A percentile compares a stretch with the other conserved stretches of the same genome.
Evolutionary conservation across 768 basidiomycete species (phyloP).

Genomic region (Rhodocollybia butyracea): DNA sequence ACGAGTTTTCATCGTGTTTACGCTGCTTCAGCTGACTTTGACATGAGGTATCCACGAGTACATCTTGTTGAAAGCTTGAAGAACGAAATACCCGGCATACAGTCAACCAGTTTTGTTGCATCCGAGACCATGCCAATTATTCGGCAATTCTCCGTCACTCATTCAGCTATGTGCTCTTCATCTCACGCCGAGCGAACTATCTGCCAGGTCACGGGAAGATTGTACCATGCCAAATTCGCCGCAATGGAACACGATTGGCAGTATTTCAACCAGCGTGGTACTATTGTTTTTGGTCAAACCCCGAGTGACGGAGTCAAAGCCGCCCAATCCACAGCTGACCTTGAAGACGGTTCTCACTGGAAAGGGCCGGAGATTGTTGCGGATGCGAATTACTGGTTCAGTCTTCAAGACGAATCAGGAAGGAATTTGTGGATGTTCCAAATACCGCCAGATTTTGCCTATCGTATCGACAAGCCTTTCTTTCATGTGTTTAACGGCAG

Average conservation of each 20-base stretch:
- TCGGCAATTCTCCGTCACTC: not conserved
- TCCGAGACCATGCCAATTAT: no score
- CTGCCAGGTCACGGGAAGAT: not conserved
- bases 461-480: slow-evolving; percentile 83
- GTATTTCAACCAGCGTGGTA: slow-evolving; percentile 8
- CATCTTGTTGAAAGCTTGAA: not conserved
- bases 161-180: not conserved
- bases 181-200: not conserved
- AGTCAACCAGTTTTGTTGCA: not conserved
- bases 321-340: not conserved
- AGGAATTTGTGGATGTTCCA: slow-evolving; percentile 70
- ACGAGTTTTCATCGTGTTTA: not conserved
- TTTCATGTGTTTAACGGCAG: slow-evolving; percentile 88
- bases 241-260: slow-evolving; percentile 4
- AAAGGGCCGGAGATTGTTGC: not conserved
- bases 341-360: not conserved
- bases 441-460: slow-evolving; percentile 58
- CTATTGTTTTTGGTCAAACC: not conserved
- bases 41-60: not conserved
- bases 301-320: not conserved
- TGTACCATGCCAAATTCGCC: slow-evolving; percentile 5
- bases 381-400: slow-evolving; percentile 56
- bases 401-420: slow-evolving; percentile 55
- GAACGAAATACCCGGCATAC: not conserved
- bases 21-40: not conserved